Evolutionary conservation across 2,329 filamentous ascomycete genomes (phyloP).

Genomic region (Ophiocordyceps camponoti-saundersi): DNA sequence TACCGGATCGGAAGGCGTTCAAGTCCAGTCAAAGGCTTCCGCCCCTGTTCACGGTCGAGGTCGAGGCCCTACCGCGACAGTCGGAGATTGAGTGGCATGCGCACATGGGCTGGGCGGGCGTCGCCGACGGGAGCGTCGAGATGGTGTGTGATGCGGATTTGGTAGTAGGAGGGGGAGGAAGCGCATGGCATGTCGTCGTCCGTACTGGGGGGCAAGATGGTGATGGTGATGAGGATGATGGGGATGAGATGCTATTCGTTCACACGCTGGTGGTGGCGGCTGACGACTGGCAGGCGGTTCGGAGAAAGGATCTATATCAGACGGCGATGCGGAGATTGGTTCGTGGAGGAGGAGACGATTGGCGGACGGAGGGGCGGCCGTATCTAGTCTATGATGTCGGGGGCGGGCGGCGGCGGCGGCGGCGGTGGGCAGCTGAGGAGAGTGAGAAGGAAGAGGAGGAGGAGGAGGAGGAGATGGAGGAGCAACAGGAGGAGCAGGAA

Average conservation of each 20-base stretch:
- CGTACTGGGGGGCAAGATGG: not conserved
- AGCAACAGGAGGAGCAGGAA: not conserved
- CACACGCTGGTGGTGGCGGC: no score
- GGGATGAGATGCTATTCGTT: not conserved
- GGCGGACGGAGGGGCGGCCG: no score
- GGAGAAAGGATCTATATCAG: no score
- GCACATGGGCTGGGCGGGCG: conserved; percentile 35
- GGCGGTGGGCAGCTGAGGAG: no score
- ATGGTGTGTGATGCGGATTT: conserved; percentile 6
- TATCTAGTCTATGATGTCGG: no score
- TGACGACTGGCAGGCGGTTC: no score
- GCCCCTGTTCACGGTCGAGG: conserved; percentile 58
- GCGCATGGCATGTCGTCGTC: conserved; percentile 12
- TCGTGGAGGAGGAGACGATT: no score
- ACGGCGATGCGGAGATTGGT: no score
- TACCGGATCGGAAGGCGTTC: conserved; percentile 35
- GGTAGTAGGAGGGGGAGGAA: conserved; percentile 8
- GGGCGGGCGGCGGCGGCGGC: no score
- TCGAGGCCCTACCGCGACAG: conserved; percentile 57
- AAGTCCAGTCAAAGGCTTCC: conserved; percentile 27
- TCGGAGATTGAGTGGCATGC: conserved; percentile 75
- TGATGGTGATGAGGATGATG: not conserved
- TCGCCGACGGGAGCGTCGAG: conserved; percentile 12
- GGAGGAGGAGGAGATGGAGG: no score
- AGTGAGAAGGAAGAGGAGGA: conserved; percentile 4